Base-by-base conservation (phyloP, 208 protist species). In the Leishmania aethiopica region DNA sequence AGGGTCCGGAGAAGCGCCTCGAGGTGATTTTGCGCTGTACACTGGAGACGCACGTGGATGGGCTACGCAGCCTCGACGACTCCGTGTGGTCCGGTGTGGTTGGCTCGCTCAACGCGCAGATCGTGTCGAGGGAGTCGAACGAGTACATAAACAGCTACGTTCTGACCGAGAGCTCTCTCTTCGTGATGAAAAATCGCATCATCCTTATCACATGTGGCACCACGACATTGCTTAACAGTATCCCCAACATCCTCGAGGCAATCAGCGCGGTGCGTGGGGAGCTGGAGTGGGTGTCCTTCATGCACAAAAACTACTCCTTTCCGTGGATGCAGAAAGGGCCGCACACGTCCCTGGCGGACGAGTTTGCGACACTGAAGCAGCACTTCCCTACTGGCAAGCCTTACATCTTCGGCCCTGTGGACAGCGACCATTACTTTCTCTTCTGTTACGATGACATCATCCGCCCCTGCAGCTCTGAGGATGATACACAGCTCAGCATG, bases 171-270 rank as follows among this genome's bases (percentile, higher is more conserved):
- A 97, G 92, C 78, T 97, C 91, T 1, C 89, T 99, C n/a, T 99
- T 99, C 82, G 96, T 99, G 28, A 98, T 93, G 90, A 81, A 81
- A n/a, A 89, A 97, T 60, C 89, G 92, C 66, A 91, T 99, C 32
- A 90, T 99, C 45, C 84, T 99, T 71, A 98, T 98, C 77, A 99
- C 98, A 53, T 99, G 98, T 84, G 98, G 98, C 28, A 98, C 95
- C 2, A 99, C 97, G 3, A 98, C 95, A 13, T 85, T 99, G 77
- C 89, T 99, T 47, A 92, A 98, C 82, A 93, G 90, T 71, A 87
- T 99, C 8, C 95, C 93, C 1, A 77, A 83, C 25, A 92, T 98
- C 72, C 82, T 97, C 13, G 86, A 96, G 84, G 90, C 89, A 22
- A 92, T 97, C 74, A 95, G 90, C 84, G 85, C 85, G 32, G 91